Conservation (phyloP, 257 asterid genomes). For the Solanum medicagineum region DNA sequence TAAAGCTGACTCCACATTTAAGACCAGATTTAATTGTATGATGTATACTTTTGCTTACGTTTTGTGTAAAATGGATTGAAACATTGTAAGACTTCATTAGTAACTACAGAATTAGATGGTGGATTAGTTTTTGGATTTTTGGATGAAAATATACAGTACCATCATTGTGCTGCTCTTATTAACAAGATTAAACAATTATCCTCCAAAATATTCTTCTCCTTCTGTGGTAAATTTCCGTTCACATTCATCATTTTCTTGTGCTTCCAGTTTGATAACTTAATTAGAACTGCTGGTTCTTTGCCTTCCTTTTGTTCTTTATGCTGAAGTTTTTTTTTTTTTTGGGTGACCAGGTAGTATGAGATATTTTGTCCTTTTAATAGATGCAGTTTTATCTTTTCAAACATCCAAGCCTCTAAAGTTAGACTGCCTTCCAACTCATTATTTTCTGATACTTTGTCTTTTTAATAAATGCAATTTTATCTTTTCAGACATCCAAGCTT, state of each 20-base stretch:
- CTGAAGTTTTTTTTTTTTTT: neutral
- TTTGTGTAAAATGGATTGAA: neutral
- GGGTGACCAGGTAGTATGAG: neutral
- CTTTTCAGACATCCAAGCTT: neutral
- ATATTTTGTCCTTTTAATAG: neutral
- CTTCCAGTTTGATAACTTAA: neutral
- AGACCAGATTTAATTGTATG: neutral
- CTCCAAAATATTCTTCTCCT: neutral
- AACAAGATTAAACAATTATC: too few relatives aligned
- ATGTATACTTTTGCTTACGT: neutral
- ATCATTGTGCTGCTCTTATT: neutral
- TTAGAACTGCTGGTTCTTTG: neutral
- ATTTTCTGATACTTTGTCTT: neutral
- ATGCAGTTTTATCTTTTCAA: neutral
- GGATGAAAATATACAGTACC: neutral
- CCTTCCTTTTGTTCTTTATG: neutral
- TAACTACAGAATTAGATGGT: neutral
- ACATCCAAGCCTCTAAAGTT: neutral
- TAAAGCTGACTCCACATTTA: neutral
- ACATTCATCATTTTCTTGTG: neutral
- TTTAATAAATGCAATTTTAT: neutral
- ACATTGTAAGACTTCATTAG: neutral
- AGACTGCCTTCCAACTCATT: neutral
- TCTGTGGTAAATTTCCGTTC: neutral
- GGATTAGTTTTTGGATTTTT: neutral